phyloP scores from a whole-genome alignment of 2,329 filamentous ascomycete species.

The Rutstroemia sp. region DNA sequence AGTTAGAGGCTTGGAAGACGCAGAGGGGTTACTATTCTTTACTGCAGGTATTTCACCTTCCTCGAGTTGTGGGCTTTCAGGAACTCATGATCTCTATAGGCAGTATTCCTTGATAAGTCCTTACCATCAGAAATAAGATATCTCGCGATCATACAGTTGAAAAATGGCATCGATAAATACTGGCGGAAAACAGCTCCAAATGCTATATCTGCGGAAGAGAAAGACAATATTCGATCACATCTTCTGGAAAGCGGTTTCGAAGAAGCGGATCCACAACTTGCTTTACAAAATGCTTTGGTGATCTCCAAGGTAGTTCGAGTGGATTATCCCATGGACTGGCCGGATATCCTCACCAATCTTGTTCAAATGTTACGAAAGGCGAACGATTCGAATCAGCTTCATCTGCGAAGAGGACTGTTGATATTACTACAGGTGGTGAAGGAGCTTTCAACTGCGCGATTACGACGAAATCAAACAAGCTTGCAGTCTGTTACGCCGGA shows the following conservation, averaged over 20 bases:
- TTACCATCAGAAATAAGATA: slow-evolving; percentile 75
- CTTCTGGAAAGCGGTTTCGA: slow-evolving; percentile 70
- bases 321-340: slow-evolving; percentile 86
- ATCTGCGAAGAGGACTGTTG: slow-evolving; percentile 65
- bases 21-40: slow-evolving; percentile 58
- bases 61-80: not conserved
- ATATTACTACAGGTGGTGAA: slow-evolving; percentile 83
- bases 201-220: slow-evolving; percentile 67
- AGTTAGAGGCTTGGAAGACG: slow-evolving; percentile 65
- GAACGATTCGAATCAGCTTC: slow-evolving; percentile 50
- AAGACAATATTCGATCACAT: slow-evolving; percentile 64
- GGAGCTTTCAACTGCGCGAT: slow-evolving; percentile 73
- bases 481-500: slow-evolving; percentile 76
- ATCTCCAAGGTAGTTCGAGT: slow-evolving; percentile 82
- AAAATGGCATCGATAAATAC: slow-evolving; percentile 92
- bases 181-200: slow-evolving; percentile 65
- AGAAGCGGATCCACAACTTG: slow-evolving; percentile 68
- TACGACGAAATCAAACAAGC: slow-evolving; percentile 66
- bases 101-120: slow-evolving; percentile 72
- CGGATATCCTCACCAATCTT: slow-evolving; percentile 51
- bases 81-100: slow-evolving; percentile 37
- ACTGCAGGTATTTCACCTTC: slow-evolving; percentile 48
- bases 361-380: slow-evolving; percentile 56
- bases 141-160: slow-evolving; percentile 86
- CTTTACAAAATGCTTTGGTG: slow-evolving; percentile 81